These are phyloP conservation scores for Aspergillus pseudoglaucus DNA, from an alignment of 2,329 filamentous ascomycete species.

Conservation along the genomic window DNA sequence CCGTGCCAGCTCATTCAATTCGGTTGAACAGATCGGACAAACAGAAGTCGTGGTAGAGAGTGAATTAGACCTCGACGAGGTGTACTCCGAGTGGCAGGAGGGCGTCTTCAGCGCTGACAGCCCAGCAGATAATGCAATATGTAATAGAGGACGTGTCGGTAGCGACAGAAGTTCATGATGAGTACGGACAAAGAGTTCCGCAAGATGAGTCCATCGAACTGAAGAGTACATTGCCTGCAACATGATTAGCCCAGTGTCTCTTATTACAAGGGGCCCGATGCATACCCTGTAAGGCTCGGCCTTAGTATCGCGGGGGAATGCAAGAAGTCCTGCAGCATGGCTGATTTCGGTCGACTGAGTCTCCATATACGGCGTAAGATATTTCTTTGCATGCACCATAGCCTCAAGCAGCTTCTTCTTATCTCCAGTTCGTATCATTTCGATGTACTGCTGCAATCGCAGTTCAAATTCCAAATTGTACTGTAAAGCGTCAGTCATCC, in stretches of 20 bases:
- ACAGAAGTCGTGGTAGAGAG: constrained; percentile 62
- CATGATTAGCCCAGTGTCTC: neutral
- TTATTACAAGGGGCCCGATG: constrained; percentile 1
- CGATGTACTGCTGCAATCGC: constrained; percentile 89
- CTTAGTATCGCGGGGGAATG: constrained; percentile 58
- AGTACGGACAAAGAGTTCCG: constrained; percentile 73
- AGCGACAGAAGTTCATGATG: constrained; percentile 82
- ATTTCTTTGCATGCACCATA: constrained; percentile 73
- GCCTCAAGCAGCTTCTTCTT: constrained; percentile 65
- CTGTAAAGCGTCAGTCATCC: constrained; percentile 30
- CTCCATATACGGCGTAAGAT: constrained; percentile 64
- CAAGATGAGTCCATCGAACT: constrained; percentile 68
- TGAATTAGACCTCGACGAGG: constrained; percentile 49
- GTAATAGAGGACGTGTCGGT: constrained; percentile 74
- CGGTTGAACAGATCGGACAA: constrained; percentile 92
- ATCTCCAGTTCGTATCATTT: constrained; percentile 67
- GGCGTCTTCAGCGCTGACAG: constrained; percentile 94
- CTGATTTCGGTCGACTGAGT: constrained; percentile 63
- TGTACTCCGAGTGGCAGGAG: constrained; percentile 69
- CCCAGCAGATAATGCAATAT: constrained; percentile 84
- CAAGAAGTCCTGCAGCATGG: constrained; percentile 72
- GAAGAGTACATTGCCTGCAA: constrained; percentile 63
- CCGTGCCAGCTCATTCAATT: constrained; percentile 84
- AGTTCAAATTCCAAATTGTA: constrained; percentile 89
- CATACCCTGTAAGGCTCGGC: constrained; percentile 56